phyloP scores from a whole-genome alignment of 768 basidiomycete genomes.

The Leccinellum rugosiceps region DNA sequence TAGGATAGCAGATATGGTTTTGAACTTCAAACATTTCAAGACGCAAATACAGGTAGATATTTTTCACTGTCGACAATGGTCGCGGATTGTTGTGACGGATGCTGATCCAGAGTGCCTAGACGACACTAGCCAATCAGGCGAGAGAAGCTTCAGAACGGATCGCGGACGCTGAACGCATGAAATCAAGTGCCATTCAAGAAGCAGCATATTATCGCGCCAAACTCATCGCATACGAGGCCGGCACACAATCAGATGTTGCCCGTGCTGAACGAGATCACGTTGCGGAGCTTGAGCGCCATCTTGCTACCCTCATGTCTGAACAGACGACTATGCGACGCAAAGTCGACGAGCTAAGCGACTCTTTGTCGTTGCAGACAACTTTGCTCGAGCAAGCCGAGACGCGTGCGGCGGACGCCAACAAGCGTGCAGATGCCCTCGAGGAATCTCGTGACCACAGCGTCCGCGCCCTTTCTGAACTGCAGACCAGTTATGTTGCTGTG shows the following conservation, averaged over 20 bases:
- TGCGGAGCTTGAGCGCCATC: slow-evolving; percentile 67
- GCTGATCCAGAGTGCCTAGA: slow-evolving; percentile 39
- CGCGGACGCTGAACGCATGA: slow-evolving; percentile 74
- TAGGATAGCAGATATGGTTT: slow-evolving; percentile 62
- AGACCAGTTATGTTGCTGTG: slow-evolving; percentile 54
- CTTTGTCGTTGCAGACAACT: slow-evolving; percentile 72
- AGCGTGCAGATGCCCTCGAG: slow-evolving; percentile 74
- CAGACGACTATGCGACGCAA: slow-evolving; percentile 66
- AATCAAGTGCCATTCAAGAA: slow-evolving; percentile 82
- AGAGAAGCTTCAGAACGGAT: slow-evolving; percentile 73
- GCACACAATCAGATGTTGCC: slow-evolving; percentile 58
- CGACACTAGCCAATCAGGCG: slow-evolving; percentile 72
- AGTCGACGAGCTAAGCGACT: slow-evolving; percentile 67
- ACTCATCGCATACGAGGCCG: slow-evolving; percentile 78
- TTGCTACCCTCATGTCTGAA: slow-evolving; percentile 59
- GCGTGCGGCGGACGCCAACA: slow-evolving; percentile 66
- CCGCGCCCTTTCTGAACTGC: slow-evolving; percentile 67
- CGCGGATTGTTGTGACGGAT: neutral
- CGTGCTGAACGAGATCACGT: slow-evolving; percentile 79
- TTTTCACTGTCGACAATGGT: neutral
- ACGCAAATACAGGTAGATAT: slow-evolving; percentile 76
- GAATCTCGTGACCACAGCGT: slow-evolving; percentile 60
- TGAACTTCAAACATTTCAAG: slow-evolving; percentile 86
- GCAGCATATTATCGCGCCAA: slow-evolving; percentile 96
- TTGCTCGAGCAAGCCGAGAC: slow-evolving; percentile 78